phyloP scores from a whole-genome alignment of 2,329 filamentous ascomycete genomes.

The Aspergillus neoniger region DNA sequence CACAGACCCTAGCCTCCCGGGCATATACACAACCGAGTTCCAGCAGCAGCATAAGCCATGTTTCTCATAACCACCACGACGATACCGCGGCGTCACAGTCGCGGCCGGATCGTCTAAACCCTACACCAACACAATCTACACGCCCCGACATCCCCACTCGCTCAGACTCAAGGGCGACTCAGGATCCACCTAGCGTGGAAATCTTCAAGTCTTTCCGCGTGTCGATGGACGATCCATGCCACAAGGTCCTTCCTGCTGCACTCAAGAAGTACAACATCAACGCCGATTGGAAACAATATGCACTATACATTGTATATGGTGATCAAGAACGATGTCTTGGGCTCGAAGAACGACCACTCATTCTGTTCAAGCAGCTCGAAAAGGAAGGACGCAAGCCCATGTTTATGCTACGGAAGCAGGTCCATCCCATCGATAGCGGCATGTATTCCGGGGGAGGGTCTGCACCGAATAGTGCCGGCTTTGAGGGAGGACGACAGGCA shows the following conservation, averaged over 20 bases:
- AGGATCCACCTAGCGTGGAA: slow-evolving; percentile 64
- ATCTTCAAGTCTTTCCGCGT: slow-evolving; percentile 99
- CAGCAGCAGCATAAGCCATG: slow-evolving; percentile 29
- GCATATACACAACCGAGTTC: slow-evolving; percentile 43
- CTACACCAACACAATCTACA: slow-evolving; percentile 32
- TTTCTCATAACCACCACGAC: slow-evolving; percentile 42
- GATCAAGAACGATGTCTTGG: slow-evolving; percentile 93
- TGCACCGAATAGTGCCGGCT: slow-evolving; percentile 36
- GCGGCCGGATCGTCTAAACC: slow-evolving; percentile 35
- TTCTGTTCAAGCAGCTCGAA: slow-evolving; percentile 95
- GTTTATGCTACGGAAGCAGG: slow-evolving; percentile 87
- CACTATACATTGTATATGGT: slow-evolving; percentile 97
- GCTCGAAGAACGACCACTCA: slow-evolving; percentile 88
- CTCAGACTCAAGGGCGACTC: slow-evolving; percentile 32
- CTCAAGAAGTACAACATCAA: slow-evolving; percentile 99
- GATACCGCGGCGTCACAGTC: slow-evolving; percentile 34
- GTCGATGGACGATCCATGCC: slow-evolving; percentile 95
- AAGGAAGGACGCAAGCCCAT: slow-evolving; percentile 97
- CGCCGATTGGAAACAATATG: slow-evolving; percentile 95
- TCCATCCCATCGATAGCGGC: slow-evolving; percentile 51
- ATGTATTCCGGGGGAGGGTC: slow-evolving; percentile 26
- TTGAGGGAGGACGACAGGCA: slow-evolving; percentile 28
- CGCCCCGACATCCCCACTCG: slow-evolving; percentile 37
- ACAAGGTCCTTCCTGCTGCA: slow-evolving; percentile 93
- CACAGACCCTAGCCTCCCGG: slow-evolving; percentile 48